These are phyloP conservation scores for Sclerospora graminicola DNA, from an alignment of 352 stramenopile genomes.

Conservation along the genomic window DNA sequence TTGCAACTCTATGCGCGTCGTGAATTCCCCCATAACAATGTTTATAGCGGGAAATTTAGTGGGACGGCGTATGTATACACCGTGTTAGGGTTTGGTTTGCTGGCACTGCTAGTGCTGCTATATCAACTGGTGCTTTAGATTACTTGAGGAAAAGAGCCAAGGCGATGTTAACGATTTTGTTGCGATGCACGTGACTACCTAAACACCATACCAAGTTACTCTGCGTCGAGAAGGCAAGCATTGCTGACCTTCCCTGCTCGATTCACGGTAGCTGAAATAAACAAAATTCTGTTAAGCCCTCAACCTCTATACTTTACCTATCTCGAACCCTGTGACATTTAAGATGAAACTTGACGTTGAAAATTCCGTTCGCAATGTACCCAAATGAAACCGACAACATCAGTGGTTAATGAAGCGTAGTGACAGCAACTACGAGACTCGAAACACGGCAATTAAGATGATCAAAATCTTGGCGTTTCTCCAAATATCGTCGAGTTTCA, in stretches of 20 bases:
- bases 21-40: constrained; percentile 34
- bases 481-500: too few species aligned
- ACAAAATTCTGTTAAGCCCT: too few species aligned
- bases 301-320: too few species aligned
- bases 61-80: constrained; percentile 37
- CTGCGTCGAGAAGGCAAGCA: constrained; percentile 12
- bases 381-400: too few species aligned
- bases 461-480: too few species aligned
- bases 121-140: constrained; percentile 52
- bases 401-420: too few species aligned
- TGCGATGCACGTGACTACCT: not conserved
- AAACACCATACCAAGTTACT: not conserved
- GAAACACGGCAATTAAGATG: too few species aligned
- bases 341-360: too few species aligned
- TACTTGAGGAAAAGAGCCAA: not conserved
- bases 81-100: constrained; percentile 51
- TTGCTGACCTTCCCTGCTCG: constrained; percentile 2
- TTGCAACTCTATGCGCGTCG: constrained; percentile 46
- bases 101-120: constrained; percentile 50
- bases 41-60: constrained; percentile 67
- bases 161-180: not conserved
- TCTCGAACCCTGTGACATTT: too few species aligned
- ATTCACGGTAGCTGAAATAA: constrained; percentile 11
- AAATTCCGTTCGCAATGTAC: too few species aligned
- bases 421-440: too few species aligned